phyloP scores from a whole-genome alignment of 1,139 yeast genomes.

The Yamadazyma pseudoaaseri region DNA sequence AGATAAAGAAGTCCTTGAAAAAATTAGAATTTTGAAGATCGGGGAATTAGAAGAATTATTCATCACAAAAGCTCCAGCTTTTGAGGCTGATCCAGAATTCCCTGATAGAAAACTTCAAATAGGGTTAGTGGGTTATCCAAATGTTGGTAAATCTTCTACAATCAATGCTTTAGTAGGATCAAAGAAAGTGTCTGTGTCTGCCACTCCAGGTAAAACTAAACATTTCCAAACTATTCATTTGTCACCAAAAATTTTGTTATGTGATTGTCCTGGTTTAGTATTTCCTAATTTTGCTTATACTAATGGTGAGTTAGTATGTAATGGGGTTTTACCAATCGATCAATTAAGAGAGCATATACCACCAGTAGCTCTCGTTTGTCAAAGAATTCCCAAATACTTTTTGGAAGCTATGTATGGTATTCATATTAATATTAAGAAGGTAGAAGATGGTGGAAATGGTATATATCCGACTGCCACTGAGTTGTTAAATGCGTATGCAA shows the following conservation, averaged over 20 bases:
- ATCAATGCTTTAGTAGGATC: slow-evolving; percentile 95
- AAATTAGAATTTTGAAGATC: slow-evolving; percentile 71
- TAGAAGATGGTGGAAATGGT: slow-evolving; percentile 88
- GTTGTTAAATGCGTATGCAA: slow-evolving; percentile 85
- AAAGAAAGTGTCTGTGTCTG: slow-evolving; percentile 93
- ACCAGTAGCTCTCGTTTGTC: slow-evolving; percentile 81
- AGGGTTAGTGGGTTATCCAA: slow-evolving; percentile 96
- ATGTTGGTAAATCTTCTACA: slow-evolving; percentile 96
- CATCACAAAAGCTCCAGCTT: slow-evolving; percentile 74
- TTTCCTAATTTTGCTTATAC: slow-evolving; percentile 98
- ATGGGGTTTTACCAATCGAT: slow-evolving; percentile 97
- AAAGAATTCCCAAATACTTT: slow-evolving; percentile 83
- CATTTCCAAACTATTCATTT: slow-evolving; percentile 96
- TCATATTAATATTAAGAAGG: slow-evolving; percentile 70
- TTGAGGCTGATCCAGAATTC: slow-evolving; percentile 50
- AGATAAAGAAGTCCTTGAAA: slow-evolving; percentile 32
- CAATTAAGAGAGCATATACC: slow-evolving; percentile 94
- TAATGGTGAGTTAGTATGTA: slow-evolving; percentile 94
- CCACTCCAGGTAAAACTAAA: slow-evolving; percentile 98
- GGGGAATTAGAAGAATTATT: slow-evolving; percentile 84
- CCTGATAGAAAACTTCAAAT: slow-evolving; percentile 75
- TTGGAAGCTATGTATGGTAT: slow-evolving; percentile 95
- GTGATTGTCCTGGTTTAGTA: slow-evolving; percentile 99
- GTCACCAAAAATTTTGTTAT: slow-evolving; percentile 77
- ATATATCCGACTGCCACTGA: slow-evolving; percentile 83